Base-by-base conservation (phyloP, 805 yeast species). In the Suhomyces pyralidae region DNA sequence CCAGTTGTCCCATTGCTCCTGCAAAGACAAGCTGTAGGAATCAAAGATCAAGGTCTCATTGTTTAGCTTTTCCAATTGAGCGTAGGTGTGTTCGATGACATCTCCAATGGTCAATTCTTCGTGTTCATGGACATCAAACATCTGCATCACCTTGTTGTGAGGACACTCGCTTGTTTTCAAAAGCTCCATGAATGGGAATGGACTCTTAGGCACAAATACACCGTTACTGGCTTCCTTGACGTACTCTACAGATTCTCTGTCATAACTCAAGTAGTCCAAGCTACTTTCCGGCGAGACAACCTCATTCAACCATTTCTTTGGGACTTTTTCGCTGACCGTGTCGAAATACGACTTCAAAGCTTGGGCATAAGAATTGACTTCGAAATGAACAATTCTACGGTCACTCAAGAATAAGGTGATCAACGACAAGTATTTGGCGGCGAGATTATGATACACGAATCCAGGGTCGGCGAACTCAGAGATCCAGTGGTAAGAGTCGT, bases 381-480 rank as follows among this genome's bases (percentile, higher is more conserved):
- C 69, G 51, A 83, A 76, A 30, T 72, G 73, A 8, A 85, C 66
- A 1, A 88, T 73, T 61, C 84, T 88, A 48, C 73, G 77, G 57
- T 86, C 88, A 59, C 81, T 73, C 48, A 86, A 62, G 48, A 77
- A 76, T 52, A 86, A 66, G 0, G 79, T 69, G 9, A 84, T 63
- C 43, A 85, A 68, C 0, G 91, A 88, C 50, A 81, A 68, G 63
- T 81, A 82, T 59, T 81, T 83, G 1, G 90, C 82, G 51, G 84
- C 62, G 20, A 81, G 72, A 55, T 78, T 80, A 56, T 86, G 91
- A 49, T 70, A 70, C 17, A 71, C 70, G 52, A 79, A 81, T 0
- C 77, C 79, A 9, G 81, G 79, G 59, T 84, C 88, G 14, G 79
- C 77, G 58, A 70, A 74, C 5, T 68, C 68, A 25, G 76, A 70